A percentile compares a stretch with the other conserved stretches of the same genome.
These are phyloP conservation scores for Coprinopsis sp. DNA, from an alignment of 768 basidiomycete species.

Conservation along the genomic window DNA sequence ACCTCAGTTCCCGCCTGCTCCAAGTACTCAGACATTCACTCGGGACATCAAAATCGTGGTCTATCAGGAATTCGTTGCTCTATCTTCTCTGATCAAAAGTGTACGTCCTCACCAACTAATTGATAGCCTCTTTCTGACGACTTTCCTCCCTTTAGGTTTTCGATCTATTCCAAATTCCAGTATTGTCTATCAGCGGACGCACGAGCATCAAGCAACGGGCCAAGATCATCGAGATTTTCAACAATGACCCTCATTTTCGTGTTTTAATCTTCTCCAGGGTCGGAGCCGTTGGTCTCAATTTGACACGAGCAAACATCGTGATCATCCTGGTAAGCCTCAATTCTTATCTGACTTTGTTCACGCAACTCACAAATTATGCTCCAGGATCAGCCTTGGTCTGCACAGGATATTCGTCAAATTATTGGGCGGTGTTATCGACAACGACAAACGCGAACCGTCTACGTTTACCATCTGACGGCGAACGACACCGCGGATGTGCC, in stretches of 20 bases:
- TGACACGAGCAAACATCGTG: slow-evolving; percentile 16
- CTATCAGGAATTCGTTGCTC: slow-evolving; percentile 19
- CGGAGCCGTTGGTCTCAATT: slow-evolving; percentile 20
- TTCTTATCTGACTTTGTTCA: too few relatives aligned
- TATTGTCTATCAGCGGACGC: slow-evolving; percentile 13
- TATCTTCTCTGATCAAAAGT: slow-evolving; percentile 13
- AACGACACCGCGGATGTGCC: slow-evolving; percentile 21
- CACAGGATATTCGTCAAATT: slow-evolving; percentile 7
- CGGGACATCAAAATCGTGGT: slow-evolving; percentile 12
- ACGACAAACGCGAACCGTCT: not conserved
- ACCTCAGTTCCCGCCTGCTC: slow-evolving; percentile 10
- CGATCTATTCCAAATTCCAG: not conserved
- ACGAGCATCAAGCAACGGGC: slow-evolving; percentile 8
- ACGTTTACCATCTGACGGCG: slow-evolving; percentile 19
- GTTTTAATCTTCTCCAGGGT: slow-evolving; percentile 21
- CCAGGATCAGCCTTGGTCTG: slow-evolving; percentile 10
- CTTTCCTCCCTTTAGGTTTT: slow-evolving; percentile 1
- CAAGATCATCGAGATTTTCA: slow-evolving; percentile 13
- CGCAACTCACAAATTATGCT: not conserved
- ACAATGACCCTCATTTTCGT: slow-evolving; percentile 3
- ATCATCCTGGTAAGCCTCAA: slow-evolving; percentile 21
- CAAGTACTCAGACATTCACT: not conserved
- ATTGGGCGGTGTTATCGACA: slow-evolving; percentile 2
- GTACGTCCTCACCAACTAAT: slow-evolving; percentile 9
- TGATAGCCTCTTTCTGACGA: not conserved